These are phyloP conservation scores for Emergomyces orientalis DNA, from an alignment of 2,329 filamentous ascomycete genomes.

Conservation along the genomic window DNA sequence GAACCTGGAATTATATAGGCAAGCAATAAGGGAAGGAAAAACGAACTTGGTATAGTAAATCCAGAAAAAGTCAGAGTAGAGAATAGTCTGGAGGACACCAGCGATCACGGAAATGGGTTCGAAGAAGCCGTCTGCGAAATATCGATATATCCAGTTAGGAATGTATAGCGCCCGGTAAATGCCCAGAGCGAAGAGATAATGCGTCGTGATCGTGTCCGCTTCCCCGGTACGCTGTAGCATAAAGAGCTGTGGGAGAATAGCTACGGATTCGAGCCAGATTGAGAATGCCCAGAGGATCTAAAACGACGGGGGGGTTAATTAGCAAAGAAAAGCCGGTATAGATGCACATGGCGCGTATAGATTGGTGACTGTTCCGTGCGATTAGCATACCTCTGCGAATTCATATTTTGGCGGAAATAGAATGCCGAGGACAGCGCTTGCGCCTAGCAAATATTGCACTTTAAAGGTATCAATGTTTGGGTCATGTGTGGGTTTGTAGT, in stretches of 20 bases:
- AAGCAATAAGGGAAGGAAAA: not conserved
- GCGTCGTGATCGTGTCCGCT: constrained; percentile 97
- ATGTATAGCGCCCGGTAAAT: constrained; percentile 92
- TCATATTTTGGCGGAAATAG: constrained; percentile 81
- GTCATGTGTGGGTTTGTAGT: constrained; percentile 96
- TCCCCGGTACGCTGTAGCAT: constrained; percentile 97
- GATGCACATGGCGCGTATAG: not conserved
- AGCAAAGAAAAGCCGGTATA: not conserved
- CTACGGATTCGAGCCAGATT: constrained; percentile 95
- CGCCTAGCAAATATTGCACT: constrained; percentile 83
- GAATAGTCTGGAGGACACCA: constrained; percentile 81
- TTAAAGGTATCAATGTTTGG: constrained; percentile 96
- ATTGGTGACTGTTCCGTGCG: not conserved
- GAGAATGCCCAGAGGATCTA: constrained; percentile 89
- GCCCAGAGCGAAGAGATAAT: constrained; percentile 91
- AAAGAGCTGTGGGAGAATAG: constrained; percentile 93
- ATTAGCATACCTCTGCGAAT: constrained; percentile 49
- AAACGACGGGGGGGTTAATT: not conserved
- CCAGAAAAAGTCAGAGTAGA: constrained; percentile 99
- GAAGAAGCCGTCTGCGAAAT: constrained; percentile 67
- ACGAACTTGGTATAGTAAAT: constrained; percentile 93
- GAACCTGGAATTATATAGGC: not conserved
- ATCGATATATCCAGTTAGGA: constrained; percentile 95
- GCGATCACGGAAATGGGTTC: constrained; percentile 84
- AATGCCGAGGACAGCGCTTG: constrained; percentile 67